Evolutionary conservation across 2,329 filamentous ascomycete genomes (phyloP).

Genomic region (Stachybotrys echinatus): DNA sequence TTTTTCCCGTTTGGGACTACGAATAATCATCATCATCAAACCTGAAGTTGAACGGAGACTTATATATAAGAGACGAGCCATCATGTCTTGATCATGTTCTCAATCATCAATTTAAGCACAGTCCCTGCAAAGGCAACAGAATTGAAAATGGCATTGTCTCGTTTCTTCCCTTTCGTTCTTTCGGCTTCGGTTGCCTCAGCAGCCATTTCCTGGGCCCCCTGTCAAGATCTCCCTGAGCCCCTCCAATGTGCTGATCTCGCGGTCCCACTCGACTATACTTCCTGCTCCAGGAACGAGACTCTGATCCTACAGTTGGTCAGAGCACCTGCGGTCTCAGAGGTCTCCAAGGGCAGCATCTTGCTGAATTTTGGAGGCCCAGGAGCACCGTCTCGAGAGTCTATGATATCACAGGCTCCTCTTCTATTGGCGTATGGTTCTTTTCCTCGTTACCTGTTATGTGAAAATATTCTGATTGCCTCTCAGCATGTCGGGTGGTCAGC

Average conservation of each 20-base stretch:
- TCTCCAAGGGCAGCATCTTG: constrained; percentile 21
- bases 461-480: constrained; percentile 4
- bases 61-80: too few species aligned
- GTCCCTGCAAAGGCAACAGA: too few species aligned
- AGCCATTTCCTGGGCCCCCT: neutral
- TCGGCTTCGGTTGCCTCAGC: neutral
- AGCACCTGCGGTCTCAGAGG: constrained; percentile 6
- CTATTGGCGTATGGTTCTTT: neutral
- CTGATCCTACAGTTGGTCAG: constrained; percentile 5
- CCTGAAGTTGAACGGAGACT: too few species aligned
- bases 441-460: constrained; percentile 2
- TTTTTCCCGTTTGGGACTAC: too few species aligned
- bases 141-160: too few species aligned
- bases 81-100: too few species aligned
- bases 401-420: constrained; percentile 3
- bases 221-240: neutral
- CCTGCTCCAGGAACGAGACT: constrained; percentile 4
- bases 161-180: neutral
- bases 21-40: too few species aligned
- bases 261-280: constrained; percentile 12
- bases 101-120: too few species aligned
- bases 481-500: constrained; percentile 13
- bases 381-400: constrained; percentile 2
- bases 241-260: constrained; percentile 9
- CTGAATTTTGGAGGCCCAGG: constrained; percentile 24